Evolutionary conservation across 192 early-diverging fungal genomes (phyloP).

Genomic region (Glomus cerebriforme): DNA sequence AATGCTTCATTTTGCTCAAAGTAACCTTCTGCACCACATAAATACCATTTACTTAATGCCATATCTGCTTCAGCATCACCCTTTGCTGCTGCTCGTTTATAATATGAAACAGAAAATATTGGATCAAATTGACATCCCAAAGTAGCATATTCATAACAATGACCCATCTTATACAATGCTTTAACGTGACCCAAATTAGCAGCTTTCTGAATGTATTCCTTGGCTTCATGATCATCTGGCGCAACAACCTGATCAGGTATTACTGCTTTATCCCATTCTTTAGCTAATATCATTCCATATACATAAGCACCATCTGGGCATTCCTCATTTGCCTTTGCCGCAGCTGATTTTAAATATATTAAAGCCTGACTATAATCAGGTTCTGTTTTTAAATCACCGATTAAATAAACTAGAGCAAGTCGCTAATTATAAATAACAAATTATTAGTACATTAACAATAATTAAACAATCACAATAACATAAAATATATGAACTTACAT

Average conservation of each 20-base stretch:
- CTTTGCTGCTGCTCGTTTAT: constrained; percentile 76
- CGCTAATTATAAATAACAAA: constrained; percentile 53
- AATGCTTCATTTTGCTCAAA: constrained; percentile 66
- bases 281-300: constrained; percentile 79
- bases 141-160: constrained; percentile 77
- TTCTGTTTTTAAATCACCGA: constrained; percentile 69
- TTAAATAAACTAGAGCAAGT: constrained; percentile 74
- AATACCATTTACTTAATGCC: constrained; percentile 83
- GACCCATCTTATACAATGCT: constrained; percentile 79
- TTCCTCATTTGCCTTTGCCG: constrained; percentile 65
- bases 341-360: constrained; percentile 79
- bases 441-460: neutral
- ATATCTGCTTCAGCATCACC: constrained; percentile 84
- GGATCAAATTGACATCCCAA: constrained; percentile 70
- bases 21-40: constrained; percentile 71
- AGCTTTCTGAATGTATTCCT: constrained; percentile 72
- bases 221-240: constrained; percentile 74
- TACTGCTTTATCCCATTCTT: constrained; percentile 58
- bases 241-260: constrained; percentile 64
- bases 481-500: constrained; percentile 44
- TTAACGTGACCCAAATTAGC: constrained; percentile 71
- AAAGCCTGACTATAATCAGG: constrained; percentile 77
- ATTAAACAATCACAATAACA: constrained; percentile 6
- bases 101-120: constrained; percentile 71
- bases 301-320: constrained; percentile 78